phyloP scores from a whole-genome alignment of 176 grass and related monocot genomes.

The Phyllostachys edulis region DNA sequence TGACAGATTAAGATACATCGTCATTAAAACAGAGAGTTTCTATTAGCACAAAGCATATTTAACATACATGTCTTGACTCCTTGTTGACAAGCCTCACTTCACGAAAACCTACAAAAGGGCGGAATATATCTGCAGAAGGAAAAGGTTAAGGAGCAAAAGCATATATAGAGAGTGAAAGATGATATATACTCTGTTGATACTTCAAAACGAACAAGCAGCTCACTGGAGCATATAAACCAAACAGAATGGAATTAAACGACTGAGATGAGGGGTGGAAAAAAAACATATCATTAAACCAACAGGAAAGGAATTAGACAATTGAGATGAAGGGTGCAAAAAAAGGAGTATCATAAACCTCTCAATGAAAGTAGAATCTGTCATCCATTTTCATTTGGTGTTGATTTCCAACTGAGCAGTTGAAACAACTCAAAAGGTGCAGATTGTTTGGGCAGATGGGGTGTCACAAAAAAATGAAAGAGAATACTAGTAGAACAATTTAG shows the following conservation, averaged over 20 bases:
- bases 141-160: slow-evolving; percentile 49
- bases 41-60: slow-evolving; percentile 1
- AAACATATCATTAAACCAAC: neutral
- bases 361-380: neutral
- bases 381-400: neutral
- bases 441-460: neutral
- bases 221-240: neutral
- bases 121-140: slow-evolving; percentile 78
- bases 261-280: neutral
- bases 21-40: neutral
- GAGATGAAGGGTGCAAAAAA: neutral
- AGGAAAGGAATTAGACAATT: neutral
- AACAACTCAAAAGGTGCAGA: neutral
- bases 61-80: slow-evolving; percentile 89
- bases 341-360: neutral
- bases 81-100: slow-evolving; percentile 99
- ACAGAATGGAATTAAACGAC: neutral
- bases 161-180: neutral
- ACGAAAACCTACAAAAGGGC: slow-evolving; percentile 98
- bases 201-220: neutral
- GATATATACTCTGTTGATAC: neutral
- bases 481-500: neutral
- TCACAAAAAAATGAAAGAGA: neutral
- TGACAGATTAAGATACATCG: neutral
- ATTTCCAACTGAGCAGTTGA: neutral